A percentile compares a stretch with the other conserved stretches of the same genome.
Conservation (phyloP, 2,329 filamentous ascomycete species). For the Penicillium janthinellum region DNA sequence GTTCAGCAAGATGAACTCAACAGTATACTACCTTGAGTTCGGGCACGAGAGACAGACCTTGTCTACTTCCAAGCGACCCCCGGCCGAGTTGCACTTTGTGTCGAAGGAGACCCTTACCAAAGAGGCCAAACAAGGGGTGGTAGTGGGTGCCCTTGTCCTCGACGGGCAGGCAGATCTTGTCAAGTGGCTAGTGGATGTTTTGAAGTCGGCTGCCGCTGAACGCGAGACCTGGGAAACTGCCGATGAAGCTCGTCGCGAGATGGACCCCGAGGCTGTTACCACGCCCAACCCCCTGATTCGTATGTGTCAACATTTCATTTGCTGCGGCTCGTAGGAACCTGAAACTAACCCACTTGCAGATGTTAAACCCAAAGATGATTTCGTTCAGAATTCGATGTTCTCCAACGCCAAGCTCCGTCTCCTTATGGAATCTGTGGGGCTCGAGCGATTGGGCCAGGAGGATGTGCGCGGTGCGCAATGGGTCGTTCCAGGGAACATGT, state of each 20-base stretch:
- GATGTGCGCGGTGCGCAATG: conserved; percentile 77
- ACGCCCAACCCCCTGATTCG: conserved; percentile 40
- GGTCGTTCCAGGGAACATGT: conserved; percentile 70
- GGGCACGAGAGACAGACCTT: conserved; percentile 80
- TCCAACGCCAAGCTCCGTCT: conserved; percentile 87
- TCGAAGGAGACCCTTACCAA: conserved; percentile 63
- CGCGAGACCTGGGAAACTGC: conserved; percentile 76
- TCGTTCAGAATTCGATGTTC: conserved; percentile 74
- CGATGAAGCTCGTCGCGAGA: conserved; percentile 60
- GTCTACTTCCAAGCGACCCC: conserved; percentile 66
- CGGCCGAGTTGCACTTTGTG: conserved; percentile 81
- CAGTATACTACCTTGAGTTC: conserved; percentile 84
- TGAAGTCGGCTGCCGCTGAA: conserved; percentile 70
- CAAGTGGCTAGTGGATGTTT: conserved; percentile 76
- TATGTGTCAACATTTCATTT: conserved; percentile 43
- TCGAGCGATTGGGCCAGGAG: conserved; percentile 65
- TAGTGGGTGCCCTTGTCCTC: conserved; percentile 76
- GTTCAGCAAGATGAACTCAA: conserved; percentile 87
- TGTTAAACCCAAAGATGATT: conserved; percentile 65
- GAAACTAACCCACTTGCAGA: conserved; percentile 42
- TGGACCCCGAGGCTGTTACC: conserved; percentile 33
- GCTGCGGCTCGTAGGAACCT: background rate
- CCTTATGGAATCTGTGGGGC: conserved; percentile 74
- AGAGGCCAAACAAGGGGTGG: conserved; percentile 75
- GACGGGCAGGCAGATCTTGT: conserved; percentile 74